Base-by-base conservation (phyloP, 2,329 filamentous ascomycete species). In the Pezicula neosporulosa region DNA sequence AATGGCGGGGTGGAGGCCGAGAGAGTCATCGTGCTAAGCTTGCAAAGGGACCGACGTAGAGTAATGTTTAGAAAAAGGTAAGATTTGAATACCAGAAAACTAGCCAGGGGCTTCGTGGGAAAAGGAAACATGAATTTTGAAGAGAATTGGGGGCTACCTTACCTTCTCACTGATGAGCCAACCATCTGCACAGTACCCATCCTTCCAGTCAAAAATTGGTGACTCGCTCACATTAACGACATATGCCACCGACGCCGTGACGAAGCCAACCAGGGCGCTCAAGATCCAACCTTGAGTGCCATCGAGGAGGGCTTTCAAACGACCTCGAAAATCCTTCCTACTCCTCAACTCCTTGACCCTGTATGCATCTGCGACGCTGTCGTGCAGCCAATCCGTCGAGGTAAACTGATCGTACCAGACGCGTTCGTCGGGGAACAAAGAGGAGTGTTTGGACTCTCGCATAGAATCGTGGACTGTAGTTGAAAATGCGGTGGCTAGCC, bases 321-420 rank as follows among this genome's bases (percentile, higher is more conserved):
- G 85, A n/a, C 93, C 93, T 66, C 86, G 85, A 54, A 96, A 80
- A 70, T 93, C 94, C 67, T 87, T 95, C 45, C 91, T 80, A 62
- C 81, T 85, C 46, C 90, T 83, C 37, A 99, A 77, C 48, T 85
- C 85, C 68, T 95, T 94, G 46, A 95, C 84, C 24, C 94, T 88
- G 62, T 91, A 90, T 9, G 92, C 90, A 70, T 97, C 94, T 63
- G 91, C 90, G 60, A 99, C 97, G 68, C 88, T 92, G 70, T 99
- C 94, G 67, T 96, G 93, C 1, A 99, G 92, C 94, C 94, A 99
- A 69, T 99, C 93, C 50, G 90, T 97, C 6, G 90, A 96, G 6
- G 91, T 96, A 65, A 96, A 96, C 70, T 99, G 94, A 74, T 99
- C 94, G 71, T 97, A 97, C 94, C 94, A 97, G 9, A 95, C 88